Conservation (phyloP, 1,139 yeast species). For the Nakaseomyces bracarensis region DNA sequence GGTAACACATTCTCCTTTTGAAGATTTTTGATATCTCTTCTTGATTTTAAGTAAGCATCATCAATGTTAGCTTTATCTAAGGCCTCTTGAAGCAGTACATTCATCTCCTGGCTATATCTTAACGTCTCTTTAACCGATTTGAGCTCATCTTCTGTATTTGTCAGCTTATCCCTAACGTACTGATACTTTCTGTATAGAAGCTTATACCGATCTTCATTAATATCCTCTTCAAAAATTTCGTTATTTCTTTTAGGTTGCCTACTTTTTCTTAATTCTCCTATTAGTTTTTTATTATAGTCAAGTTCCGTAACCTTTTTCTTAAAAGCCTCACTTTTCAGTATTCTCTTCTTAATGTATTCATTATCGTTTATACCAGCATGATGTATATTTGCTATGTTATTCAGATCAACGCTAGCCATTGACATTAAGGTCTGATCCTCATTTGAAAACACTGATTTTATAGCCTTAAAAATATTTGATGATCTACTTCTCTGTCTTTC, state of each 20-base stretch:
- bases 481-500: not conserved
- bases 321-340: slow-evolving; percentile 25
- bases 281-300: slow-evolving; percentile 24
- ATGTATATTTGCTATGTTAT: slow-evolving; percentile 9
- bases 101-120: slow-evolving; percentile 35
- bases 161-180: slow-evolving; percentile 33
- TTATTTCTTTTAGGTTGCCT: slow-evolving; percentile 7
- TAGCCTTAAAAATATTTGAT: slow-evolving; percentile 11
- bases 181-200: slow-evolving; percentile 5
- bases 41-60: slow-evolving; percentile 28
- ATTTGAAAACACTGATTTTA: slow-evolving; percentile 19
- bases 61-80: slow-evolving; percentile 31
- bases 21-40: slow-evolving; percentile 29
- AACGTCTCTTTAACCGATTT: slow-evolving; percentile 58
- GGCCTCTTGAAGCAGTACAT: slow-evolving; percentile 23
- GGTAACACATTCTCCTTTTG: slow-evolving; percentile 26
- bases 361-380: slow-evolving; percentile 10
- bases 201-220: slow-evolving; percentile 5
- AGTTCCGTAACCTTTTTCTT: slow-evolving; percentile 24
- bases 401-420: slow-evolving; percentile 19
- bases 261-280: slow-evolving; percentile 20
- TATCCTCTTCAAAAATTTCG: not conserved
- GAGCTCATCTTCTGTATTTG: slow-evolving; percentile 46
- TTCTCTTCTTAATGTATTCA: slow-evolving; percentile 16
- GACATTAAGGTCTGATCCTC: slow-evolving; percentile 20